Percentiles rank a stretch among this genome's conserved stretches.
Evolutionary conservation across 2,329 filamentous ascomycete genomes (phyloP).

Genomic region (Fusarium protoensiforme): DNA sequence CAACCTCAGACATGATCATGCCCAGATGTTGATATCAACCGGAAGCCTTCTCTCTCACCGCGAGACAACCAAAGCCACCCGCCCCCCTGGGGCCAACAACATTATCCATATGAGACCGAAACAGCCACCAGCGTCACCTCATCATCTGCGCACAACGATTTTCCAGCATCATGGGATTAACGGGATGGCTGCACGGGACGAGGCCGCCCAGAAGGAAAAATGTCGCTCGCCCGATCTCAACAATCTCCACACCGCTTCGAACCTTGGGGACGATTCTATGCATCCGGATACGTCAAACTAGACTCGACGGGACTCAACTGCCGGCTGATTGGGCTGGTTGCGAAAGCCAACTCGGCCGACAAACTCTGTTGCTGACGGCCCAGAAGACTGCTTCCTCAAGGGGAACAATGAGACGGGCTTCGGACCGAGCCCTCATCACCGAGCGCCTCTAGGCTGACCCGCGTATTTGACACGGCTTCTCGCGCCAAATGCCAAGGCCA

Average conservation of each 20-base stretch:
- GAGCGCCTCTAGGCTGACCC: neutral
- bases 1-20: neutral
- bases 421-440: constrained; percentile 1
- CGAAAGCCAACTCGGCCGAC: constrained; percentile 16
- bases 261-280: constrained; percentile 3
- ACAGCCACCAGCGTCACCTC: constrained; percentile 30
- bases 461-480: neutral
- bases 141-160: neutral
- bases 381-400: neutral
- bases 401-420: neutral
- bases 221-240: neutral
- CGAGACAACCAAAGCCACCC: neutral
- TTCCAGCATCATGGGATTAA: constrained; percentile 26
- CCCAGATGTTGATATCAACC: neutral
- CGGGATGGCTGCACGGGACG: constrained; percentile 30
- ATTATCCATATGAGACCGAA: neutral
- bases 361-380: constrained; percentile 4
- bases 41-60: neutral
- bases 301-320: neutral
- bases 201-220: constrained; percentile 9
- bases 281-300: neutral
- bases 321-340: neutral
- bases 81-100: neutral
- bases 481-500: constrained; percentile 18
- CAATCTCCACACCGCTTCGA: constrained; percentile 28